Evolutionary conservation across 2,329 filamentous ascomycete genomes (phyloP).

Genomic region (Pseudocercospora eumusae): DNA sequence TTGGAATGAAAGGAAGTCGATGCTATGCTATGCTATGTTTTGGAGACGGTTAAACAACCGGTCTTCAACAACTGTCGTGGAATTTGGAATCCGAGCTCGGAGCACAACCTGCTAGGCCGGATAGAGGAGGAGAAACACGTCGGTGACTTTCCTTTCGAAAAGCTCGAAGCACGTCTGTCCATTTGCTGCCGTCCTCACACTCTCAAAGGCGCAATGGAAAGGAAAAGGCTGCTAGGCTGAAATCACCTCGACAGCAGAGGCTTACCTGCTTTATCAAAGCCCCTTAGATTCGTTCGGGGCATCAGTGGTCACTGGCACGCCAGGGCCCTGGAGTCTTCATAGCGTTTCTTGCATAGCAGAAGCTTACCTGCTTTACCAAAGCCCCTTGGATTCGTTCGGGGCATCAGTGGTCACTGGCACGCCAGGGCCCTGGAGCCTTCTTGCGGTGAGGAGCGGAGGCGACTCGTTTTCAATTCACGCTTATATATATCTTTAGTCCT

Average conservation of each 20-base stretch:
- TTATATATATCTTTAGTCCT: no score
- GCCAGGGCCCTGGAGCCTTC: not conserved
- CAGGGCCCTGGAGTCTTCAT: not conserved
- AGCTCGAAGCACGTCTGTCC: slow-evolving; percentile 1
- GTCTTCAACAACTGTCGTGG: not conserved
- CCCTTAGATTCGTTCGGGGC: not conserved
- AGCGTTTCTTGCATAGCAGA: not conserved
- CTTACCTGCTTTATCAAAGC: not conserved
- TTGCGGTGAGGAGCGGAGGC: no score
- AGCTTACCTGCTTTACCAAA: not conserved
- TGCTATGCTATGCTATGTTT: not conserved
- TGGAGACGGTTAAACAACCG: no score
- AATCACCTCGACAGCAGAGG: not conserved
- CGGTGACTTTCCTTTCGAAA: not conserved
- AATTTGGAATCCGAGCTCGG: not conserved
- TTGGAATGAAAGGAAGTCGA: not conserved
- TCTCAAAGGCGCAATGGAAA: not conserved
- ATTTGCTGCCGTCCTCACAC: not conserved
- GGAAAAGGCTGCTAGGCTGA: not conserved
- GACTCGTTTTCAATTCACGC: no score
- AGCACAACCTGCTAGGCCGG: not conserved
- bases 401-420: not conserved
- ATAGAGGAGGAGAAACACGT: not conserved
- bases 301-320: not conserved
- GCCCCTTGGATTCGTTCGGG: not conserved